A percentile compares a stretch with the other conserved stretches of the same genome.
Evolutionary conservation across 2,329 filamentous ascomycete genomes (phyloP).

Genomic region (Neofusicoccum ribis): DNA sequence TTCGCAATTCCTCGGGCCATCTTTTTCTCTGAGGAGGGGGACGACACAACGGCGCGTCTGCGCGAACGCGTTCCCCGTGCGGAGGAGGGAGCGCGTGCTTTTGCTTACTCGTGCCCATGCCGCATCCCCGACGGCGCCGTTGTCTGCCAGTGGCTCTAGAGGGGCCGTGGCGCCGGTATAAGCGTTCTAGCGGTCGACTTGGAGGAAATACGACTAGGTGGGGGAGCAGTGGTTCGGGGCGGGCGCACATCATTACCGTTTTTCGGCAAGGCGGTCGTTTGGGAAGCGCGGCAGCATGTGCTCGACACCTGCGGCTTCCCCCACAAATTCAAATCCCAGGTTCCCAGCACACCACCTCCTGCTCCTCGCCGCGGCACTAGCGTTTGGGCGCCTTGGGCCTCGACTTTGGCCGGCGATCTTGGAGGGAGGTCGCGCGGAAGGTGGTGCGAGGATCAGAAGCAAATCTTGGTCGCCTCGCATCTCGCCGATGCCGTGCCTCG

Average conservation of each 20-base stretch:
- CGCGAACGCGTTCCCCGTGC: not conserved
- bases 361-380: not conserved
- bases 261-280: not conserved
- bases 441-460: not conserved
- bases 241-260: not conserved
- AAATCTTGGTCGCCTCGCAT: not conserved
- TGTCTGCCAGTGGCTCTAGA: not conserved
- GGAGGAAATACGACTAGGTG: not conserved
- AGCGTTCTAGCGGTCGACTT: not conserved
- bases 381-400: not conserved
- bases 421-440: no score
- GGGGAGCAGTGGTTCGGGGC: not conserved
- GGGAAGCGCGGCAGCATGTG: not conserved
- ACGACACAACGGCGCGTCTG: not conserved
- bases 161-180: not conserved
- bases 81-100: not conserved
- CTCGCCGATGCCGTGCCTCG: not conserved
- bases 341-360: not conserved
- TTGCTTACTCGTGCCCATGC: not conserved
- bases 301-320: not conserved
- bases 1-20: not conserved
- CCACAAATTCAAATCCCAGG: not conserved
- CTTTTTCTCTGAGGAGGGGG: not conserved
- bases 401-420: not conserved
- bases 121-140: not conserved